Percentiles rank a stretch among this genome's conserved stretches.
These are phyloP conservation scores for Bisporella sp. DNA, from an alignment of 2,329 filamentous ascomycete genomes.

Conservation along the genomic window DNA sequence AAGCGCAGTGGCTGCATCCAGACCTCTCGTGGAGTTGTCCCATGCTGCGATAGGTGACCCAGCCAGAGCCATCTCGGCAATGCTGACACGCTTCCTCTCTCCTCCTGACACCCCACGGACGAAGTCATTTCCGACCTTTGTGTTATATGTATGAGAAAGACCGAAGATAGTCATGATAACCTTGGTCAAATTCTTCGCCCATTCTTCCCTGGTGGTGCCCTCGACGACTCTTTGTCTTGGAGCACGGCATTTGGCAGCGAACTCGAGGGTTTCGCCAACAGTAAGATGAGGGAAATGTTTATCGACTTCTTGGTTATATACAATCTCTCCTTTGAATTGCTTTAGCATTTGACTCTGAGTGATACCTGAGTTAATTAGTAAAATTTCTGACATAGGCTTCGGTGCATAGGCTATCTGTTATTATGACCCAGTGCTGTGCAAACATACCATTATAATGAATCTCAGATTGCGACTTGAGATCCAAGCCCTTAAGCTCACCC, in stretches of 20 bases:
- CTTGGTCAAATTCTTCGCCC: slow-evolving; percentile 34
- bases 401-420: not conserved
- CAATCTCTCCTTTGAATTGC: slow-evolving; percentile 56
- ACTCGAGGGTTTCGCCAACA: slow-evolving; percentile 68
- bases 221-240: slow-evolving; percentile 50
- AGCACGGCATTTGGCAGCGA: slow-evolving; percentile 62
- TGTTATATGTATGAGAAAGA: slow-evolving; percentile 64
- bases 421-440: no score
- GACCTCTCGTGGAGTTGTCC: slow-evolving; percentile 49
- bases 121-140: slow-evolving; percentile 69
- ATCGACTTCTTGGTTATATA: slow-evolving; percentile 74
- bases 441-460: slow-evolving; percentile 55
- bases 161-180: slow-evolving; percentile 67
- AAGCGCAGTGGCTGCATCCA: slow-evolving; percentile 68
- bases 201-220: slow-evolving; percentile 50
- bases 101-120: slow-evolving; percentile 64
- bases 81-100: slow-evolving; percentile 73
- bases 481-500: slow-evolving; percentile 47
- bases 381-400: not conserved
- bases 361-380: slow-evolving; percentile 14
- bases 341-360: slow-evolving; percentile 43
- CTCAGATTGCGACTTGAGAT: slow-evolving; percentile 40
- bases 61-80: slow-evolving; percentile 64
- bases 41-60: slow-evolving; percentile 38
- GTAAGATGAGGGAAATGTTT: slow-evolving; percentile 71